Base-by-base conservation (phyloP, 495 filamentous ascomycete genomes). In the Endocarpon pusillum region DNA sequence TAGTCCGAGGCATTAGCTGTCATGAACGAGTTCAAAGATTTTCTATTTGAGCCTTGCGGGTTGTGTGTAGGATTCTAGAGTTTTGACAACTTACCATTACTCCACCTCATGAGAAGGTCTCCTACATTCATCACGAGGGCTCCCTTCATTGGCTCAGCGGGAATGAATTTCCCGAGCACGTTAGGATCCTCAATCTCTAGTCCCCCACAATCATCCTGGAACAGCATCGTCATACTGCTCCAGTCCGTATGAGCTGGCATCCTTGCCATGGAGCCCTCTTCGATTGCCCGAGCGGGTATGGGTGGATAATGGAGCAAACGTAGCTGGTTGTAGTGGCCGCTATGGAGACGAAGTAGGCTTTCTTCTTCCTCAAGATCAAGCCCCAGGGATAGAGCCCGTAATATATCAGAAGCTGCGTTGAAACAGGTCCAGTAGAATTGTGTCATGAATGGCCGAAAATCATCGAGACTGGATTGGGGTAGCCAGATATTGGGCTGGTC, bases 241-340 rank as follows among this genome's bases (percentile, higher is more conserved):
- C 61, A 66, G 34, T 66, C 62, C 1, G 53, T 62, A 41, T 68
- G 62, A 3, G 69, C 68, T 1, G 65, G 61, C 55, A 71, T 71
- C 12, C 71, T 54, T 20, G 62, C 59, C 20, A 54, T 52, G 12
- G 61, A 54, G 16, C 49, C 57, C 23, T 67, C 61, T 8, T 58
- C 34, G 11, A 65, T 43, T 21, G 51, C 56, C 15, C 51, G 43
- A 5, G 56, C 61, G 23, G 67, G 59, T 11, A 78, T 54, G 4
- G 68, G 56, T 1, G 75, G 71, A 38, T 81, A 81, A 42, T 80
- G 72, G 8, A 80, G 56, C 10, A 82, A 44, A 2, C 77, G 63
- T 3, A 78, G 53, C 44, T 81, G 75, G 34, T 71, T 71, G 36
- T 71, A 65, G 36, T 67, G 52, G 1, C 67, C 70, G 8, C 61